A percentile compares a stretch with the other conserved stretches of the same genome.
Conservation (phyloP, 768 basidiomycete species). For the Galerina marginata region DNA sequence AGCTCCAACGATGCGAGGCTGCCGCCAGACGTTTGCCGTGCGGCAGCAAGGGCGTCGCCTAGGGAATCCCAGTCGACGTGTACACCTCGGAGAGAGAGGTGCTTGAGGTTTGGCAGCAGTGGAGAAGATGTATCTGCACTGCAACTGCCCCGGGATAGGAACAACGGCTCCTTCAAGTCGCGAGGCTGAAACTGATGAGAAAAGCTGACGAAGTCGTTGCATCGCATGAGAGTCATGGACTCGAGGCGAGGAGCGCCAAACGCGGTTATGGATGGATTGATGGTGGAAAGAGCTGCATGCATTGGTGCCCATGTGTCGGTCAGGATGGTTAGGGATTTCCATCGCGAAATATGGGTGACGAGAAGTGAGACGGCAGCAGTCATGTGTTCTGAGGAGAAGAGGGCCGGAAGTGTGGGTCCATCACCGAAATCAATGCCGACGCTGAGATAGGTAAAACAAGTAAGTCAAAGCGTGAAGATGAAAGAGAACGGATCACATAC, state of each 20-base stretch:
- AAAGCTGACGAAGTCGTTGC: slow-evolving; percentile 60
- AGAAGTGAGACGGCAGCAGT: slow-evolving; percentile 48
- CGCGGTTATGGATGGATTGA: slow-evolving; percentile 43
- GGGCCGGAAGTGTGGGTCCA: slow-evolving; percentile 34
- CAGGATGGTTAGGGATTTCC: slow-evolving; percentile 57
- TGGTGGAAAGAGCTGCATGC: slow-evolving; percentile 51
- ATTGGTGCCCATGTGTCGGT: slow-evolving; percentile 66
- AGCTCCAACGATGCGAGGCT: slow-evolving; percentile 46
- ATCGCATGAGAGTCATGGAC: slow-evolving; percentile 60
- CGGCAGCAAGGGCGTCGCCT: slow-evolving; percentile 33
- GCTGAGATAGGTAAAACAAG: slow-evolving; percentile 20
- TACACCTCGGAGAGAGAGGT: slow-evolving; percentile 59
- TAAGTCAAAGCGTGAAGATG: slow-evolving; percentile 5
- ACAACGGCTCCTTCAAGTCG: slow-evolving; percentile 39
- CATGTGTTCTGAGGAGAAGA: slow-evolving; percentile 53
- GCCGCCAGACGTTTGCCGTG: slow-evolving; percentile 5
- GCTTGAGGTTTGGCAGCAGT: slow-evolving; percentile 47
- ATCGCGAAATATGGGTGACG: slow-evolving; percentile 56
- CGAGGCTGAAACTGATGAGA: slow-evolving; percentile 48
- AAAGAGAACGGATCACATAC: slow-evolving; percentile 33
- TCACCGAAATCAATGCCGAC: slow-evolving; percentile 30
- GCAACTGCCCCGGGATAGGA: slow-evolving; percentile 34
- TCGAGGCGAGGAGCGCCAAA: slow-evolving; percentile 49
- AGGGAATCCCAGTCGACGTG: slow-evolving; percentile 60
- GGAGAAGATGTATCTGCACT: slow-evolving; percentile 22